phyloP scores from a whole-genome alignment of 345 rosid species.

The Punica granatum region DNA sequence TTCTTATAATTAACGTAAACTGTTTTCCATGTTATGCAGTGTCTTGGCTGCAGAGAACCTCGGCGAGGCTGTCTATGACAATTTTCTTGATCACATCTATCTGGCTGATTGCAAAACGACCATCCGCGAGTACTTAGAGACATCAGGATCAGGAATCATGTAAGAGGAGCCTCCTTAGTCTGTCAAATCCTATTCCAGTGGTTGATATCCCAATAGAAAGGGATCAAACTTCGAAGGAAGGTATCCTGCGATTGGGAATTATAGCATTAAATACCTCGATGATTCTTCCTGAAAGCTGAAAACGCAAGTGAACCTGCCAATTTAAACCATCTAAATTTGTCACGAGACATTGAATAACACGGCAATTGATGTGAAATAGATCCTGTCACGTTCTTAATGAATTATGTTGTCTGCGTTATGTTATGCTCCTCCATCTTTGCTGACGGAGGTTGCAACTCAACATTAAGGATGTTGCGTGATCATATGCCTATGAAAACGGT shows the following conservation, averaged over 20 bases:
- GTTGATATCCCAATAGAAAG: slow-evolving; percentile 23
- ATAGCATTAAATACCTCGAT: background rate
- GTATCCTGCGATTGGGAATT: background rate
- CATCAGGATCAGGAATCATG: slow-evolving; percentile 72
- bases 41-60: slow-evolving; percentile 89
- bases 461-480: too few relatives aligned
- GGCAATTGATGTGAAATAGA: background rate
- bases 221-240: background rate
- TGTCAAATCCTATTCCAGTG: slow-evolving; percentile 69
- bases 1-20: background rate
- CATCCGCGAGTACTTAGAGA: slow-evolving; percentile 54
- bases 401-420: background rate
- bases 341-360: background rate
- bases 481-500: too few relatives aligned
- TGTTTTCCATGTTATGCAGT: slow-evolving; percentile 26
- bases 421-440: background rate
- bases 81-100: slow-evolving; percentile 78
- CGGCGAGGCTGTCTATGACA: slow-evolving; percentile 49
- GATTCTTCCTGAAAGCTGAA: background rate
- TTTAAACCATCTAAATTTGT: background rate
- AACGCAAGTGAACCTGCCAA: background rate
- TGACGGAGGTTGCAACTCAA: background rate
- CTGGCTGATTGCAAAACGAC: slow-evolving; percentile 70
- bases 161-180: slow-evolving; percentile 85
- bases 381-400: background rate